Evolutionary conservation across 2,329 filamentous ascomycete species (phyloP).

Genomic region (Chaetomium globosum): DNA sequence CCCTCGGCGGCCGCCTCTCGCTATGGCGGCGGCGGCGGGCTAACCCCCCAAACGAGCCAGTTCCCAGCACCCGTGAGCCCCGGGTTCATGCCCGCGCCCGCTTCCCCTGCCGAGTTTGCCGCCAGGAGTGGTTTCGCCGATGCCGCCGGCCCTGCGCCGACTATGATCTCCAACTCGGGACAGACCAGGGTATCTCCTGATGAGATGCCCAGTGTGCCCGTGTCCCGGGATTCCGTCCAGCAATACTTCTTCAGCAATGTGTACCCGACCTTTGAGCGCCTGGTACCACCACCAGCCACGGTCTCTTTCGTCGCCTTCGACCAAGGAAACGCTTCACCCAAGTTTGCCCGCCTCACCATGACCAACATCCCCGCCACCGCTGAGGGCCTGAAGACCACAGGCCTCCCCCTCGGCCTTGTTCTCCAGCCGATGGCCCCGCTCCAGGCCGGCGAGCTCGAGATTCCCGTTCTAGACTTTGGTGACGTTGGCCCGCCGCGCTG

Average conservation of each 20-base stretch:
- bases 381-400: constrained; percentile 78
- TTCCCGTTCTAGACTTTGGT: constrained; percentile 94
- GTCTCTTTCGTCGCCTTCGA: constrained; percentile 92
- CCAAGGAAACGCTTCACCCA: constrained; percentile 94
- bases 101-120: constrained; percentile 51
- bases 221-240: constrained; percentile 79
- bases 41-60: constrained; percentile 55
- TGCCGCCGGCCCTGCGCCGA: constrained; percentile 44
- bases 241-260: constrained; percentile 83
- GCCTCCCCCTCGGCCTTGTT: constrained; percentile 81
- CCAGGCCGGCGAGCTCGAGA: constrained; percentile 79
- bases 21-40: constrained; percentile 51
- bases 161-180: constrained; percentile 61
- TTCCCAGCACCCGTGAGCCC: constrained; percentile 63
- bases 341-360: constrained; percentile 85
- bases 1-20: constrained; percentile 50
- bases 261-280: constrained; percentile 94
- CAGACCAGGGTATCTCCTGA: constrained; percentile 83
- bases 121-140: constrained; percentile 46
- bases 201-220: constrained; percentile 87
- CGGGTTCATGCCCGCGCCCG: constrained; percentile 52
- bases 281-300: constrained; percentile 84
- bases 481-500: constrained; percentile 88
- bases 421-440: constrained; percentile 84
- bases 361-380: constrained; percentile 87